Base-by-base conservation (phyloP, 2,329 filamentous ascomycete species). In the Clonostachys chloroleuca region DNA sequence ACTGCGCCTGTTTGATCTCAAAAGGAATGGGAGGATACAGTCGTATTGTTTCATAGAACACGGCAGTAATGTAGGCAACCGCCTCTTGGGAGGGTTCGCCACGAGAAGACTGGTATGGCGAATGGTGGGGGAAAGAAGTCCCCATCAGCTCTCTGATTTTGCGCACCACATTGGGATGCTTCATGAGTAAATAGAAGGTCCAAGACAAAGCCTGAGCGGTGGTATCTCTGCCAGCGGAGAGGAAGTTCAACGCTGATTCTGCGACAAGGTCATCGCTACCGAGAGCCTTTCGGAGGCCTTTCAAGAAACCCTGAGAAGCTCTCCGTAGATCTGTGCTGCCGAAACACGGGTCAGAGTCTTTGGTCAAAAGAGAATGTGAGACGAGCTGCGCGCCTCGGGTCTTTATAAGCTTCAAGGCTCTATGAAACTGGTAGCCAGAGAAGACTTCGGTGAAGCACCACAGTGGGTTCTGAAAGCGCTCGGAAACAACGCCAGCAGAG, bases 21-120 rank as follows among this genome's bases (percentile, higher is more conserved):
- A 86, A 81, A 2, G 83, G 83, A 30, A 86, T 77, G 3, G 82
- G 81, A 4, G 83, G 83, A 52, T 78, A 84, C 7, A 86, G 66
- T 5, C 83, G 75, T 4, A 86, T 64, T 3, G 77, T 61, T 56
- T 86, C 83, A 60, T 83, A 81, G 56, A 84, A 84, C 12, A 79
- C 73, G 36, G 83, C 80, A 52, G 77, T 72, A n/a, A 72, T 73
- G 58, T 80, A 84, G 4, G 82, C 81, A 35, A 79, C 56, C 10
- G 66, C 59, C 24, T 30, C 24, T 30, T 1, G 24, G 10, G 58
- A 42, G 1, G 77, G 70, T 3, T 67, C 70, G 35, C 72, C 71
- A 50, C 61, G 52, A 33, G 64, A 62, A 43, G 47, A 47, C 34
- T 52, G 43, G 20, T 49, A 46, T 16, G 36, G 33, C 35, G 47